These are phyloP conservation scores for Kwoniella europaea DNA, from an alignment of 768 basidiomycete genomes.

Conservation along the genomic window DNA sequence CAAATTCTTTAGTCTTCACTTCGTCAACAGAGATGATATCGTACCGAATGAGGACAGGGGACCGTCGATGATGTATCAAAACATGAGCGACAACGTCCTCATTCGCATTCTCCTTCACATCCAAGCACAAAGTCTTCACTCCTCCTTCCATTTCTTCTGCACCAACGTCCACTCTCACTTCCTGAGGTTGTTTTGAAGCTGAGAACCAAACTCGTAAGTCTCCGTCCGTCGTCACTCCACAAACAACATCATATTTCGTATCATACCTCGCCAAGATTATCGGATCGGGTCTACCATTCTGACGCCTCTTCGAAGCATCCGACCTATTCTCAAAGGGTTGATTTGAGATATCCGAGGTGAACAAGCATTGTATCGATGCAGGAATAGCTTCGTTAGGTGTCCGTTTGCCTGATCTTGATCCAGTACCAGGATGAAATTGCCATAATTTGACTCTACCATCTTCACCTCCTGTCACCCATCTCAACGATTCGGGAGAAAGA, in stretches of 20 bases:
- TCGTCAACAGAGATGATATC: constrained; percentile 13
- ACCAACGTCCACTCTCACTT: constrained; percentile 42
- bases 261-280: constrained; percentile 44
- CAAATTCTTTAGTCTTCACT: neutral
- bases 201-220: constrained; percentile 47
- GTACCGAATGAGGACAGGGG: constrained; percentile 26
- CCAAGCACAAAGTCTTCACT: constrained; percentile 32
- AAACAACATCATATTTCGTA: constrained; percentile 28
- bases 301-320: constrained; percentile 37
- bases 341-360: constrained; percentile 22
- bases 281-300: constrained; percentile 32
- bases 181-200: neutral
- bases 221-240: constrained; percentile 48
- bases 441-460: constrained; percentile 53
- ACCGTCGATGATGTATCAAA: constrained; percentile 29
- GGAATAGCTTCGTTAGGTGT: constrained; percentile 19
- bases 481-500: neutral
- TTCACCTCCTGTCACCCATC: constrained; percentile 47
- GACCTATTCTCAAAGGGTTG: constrained; percentile 33
- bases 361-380: constrained; percentile 33
- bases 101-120: constrained; percentile 1
- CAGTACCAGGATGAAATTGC: constrained; percentile 25
- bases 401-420: constrained; percentile 24
- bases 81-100: constrained; percentile 5
- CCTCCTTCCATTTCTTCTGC: constrained; percentile 29